Evolutionary conservation across 495 filamentous ascomycete genomes (phyloP), one percentile per base, ranked within the genome.

Genomic region (Neurospora sublineolata): DNA sequence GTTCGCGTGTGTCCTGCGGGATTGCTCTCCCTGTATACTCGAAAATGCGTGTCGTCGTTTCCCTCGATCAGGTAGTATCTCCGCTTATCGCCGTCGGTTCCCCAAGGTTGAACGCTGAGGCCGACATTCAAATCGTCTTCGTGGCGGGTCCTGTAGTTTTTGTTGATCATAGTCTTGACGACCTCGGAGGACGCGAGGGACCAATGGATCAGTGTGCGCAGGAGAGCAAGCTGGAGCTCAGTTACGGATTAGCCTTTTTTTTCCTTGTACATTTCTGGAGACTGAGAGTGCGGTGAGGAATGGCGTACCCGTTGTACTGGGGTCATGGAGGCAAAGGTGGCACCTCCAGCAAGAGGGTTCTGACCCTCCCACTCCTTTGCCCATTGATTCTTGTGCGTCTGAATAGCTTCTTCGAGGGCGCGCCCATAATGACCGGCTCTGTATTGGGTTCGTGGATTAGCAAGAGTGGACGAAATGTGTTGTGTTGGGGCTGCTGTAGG

Each of bases 31-130:
- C 96, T 86, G 79, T 98, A 99, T n/a, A 99, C 86, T 52, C 95
- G 86, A 78, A 98, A 98, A 69, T 90, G 84, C 7, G 95, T 98
- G 79, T 99, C 96, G 77, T 98, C 94, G 75, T 91, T 89, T 38
- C 95, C 95, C 79, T 98, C 95, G 71, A 98, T 89, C 39, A 99
- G 86, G 87, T 91, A 99, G 81, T 97, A 98, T 70, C 93, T 87
- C 38, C 96, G 89, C 82, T 96, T 97, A 73, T 96, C 86, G 70
- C 92, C 92, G 79, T 99, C 95, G 33, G 89, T 85, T 10, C 95
- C 95, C 95, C 95, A 99, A 3, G 93, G 89, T 79, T 98, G 95
- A 20, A 99, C 91, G 16, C 94, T 97, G 20, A 98, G 85, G 18
- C 93, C 92, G 73, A 97, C 93, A 79, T 98, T 97, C 18, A 94